Evolutionary conservation across 2,329 filamentous ascomycete species (phyloP), one percentile per base, ranked within the genome.

Genomic region (Nigrospora oryzae): DNA sequence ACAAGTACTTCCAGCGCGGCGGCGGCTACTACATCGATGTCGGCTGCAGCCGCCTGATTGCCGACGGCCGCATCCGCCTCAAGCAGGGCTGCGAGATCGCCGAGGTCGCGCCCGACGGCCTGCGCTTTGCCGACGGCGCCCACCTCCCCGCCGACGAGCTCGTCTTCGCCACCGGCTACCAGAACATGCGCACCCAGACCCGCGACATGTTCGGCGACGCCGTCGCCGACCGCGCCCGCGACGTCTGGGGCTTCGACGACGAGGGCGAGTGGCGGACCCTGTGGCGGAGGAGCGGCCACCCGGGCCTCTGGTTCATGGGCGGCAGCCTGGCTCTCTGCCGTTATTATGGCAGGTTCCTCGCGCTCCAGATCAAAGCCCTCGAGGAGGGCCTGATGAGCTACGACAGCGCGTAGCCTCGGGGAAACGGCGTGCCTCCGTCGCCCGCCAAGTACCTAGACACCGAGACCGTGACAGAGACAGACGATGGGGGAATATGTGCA

Each of bases 171-270:
- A 79, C 75, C 1, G 75, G 73, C 4, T 65, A 83, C 52, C 73
- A 81, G 49, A 85, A 84, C 55, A 88, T 87, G 82, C 68, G 71
- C 11, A 80, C 76, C 0, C 75, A 76, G 16, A 77, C 81, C 2
- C 64, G 76, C n/a, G 67, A 69, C 31, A 74, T 84, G 16, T 70
- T 87, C 44, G 84, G 83, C 0, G 71, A 81, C 30, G 68, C 73
- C 15, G 66, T 86, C 11, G 81, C 78, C 0, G 74, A 79, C 42
- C 66, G 69, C 23, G 70, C 81, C 5, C 65, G 65, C 2, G 77
- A 81, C 51, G 72, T 83, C 14, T 84, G 81, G 78, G 80, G 79
- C 0, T 68, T 82, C 46, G 77, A 83, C 7, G 59, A 65, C 0
- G 69, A 73, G 48, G 72, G 72, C 1, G 72, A 83, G 61, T 61